Conservation (phyloP, 2,329 filamentous ascomycete species). For the Paramyrothecium sp. region DNA sequence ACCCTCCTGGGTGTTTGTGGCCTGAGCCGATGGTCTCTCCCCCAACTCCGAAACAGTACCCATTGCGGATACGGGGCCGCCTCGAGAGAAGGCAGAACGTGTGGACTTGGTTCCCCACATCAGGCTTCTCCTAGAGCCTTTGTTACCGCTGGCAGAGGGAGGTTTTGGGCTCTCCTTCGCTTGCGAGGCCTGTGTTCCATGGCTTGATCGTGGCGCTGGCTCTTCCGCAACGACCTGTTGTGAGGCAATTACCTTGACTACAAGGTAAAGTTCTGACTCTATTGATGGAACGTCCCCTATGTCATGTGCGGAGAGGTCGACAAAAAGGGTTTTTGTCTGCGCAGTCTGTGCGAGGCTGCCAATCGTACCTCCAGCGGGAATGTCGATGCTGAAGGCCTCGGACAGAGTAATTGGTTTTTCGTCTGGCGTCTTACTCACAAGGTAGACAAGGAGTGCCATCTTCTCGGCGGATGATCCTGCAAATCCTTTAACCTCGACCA, state of each 20-base stretch:
- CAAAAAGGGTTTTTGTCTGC: conserved; percentile 81
- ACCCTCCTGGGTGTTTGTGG: conserved; percentile 43
- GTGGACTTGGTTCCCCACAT: conserved; percentile 68
- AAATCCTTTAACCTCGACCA: conserved; percentile 82
- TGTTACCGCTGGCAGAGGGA: conserved; percentile 46
- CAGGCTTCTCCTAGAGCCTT: conserved; percentile 58
- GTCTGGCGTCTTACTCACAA: conserved; percentile 70
- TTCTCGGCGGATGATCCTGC: conserved; percentile 74
- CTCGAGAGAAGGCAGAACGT: conserved; percentile 53
- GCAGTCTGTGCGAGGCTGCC: conserved; percentile 62
- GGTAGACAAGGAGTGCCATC: conserved; percentile 72
- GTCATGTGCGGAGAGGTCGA: conserved; percentile 78
- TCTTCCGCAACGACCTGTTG: conserved; percentile 47
- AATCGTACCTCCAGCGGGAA: conserved; percentile 72
- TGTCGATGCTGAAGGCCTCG: conserved; percentile 78
- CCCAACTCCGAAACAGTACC: conserved; percentile 56
- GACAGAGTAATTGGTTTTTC: conserved; percentile 67
- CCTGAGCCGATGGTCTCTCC: conserved; percentile 31
- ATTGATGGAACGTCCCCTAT: conserved; percentile 60
- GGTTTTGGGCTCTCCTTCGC: conserved; percentile 47
- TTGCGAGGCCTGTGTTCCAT: conserved; percentile 37
- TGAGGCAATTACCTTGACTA: conserved; percentile 72
- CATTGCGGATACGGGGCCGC: conserved; percentile 45
- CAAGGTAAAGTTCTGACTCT: conserved; percentile 75
- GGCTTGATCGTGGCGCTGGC: conserved; percentile 51